phyloP scores from a whole-genome alignment of 441 rosid genomes.

The Populus hybrid region DNA sequence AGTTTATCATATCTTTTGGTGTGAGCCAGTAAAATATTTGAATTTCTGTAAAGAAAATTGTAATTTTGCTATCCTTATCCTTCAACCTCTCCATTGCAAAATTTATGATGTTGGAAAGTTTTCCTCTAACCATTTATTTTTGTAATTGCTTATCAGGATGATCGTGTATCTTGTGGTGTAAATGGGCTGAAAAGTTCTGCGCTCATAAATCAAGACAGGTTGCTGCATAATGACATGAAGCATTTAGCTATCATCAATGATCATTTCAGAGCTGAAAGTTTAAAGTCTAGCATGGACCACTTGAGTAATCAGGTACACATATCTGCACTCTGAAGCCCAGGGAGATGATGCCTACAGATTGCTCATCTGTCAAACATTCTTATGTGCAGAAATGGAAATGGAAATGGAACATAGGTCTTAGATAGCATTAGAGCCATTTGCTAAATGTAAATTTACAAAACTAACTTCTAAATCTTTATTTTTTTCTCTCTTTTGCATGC shows the following conservation, averaged over 20 bases:
- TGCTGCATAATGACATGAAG: conserved; percentile 38
- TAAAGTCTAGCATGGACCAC: conserved; percentile 89
- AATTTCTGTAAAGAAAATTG: not conserved
- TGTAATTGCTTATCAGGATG: conserved; percentile 45
- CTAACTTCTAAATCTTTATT: not conserved
- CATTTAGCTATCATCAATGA: conserved; percentile 52
- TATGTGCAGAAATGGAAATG: conserved; percentile 10
- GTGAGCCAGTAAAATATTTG: not conserved
- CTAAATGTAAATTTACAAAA: not conserved
- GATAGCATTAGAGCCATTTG: not conserved
- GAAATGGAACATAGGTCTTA: not conserved
- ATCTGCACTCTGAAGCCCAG: conserved; percentile 5
- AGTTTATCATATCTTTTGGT: not conserved
- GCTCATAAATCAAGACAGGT: conserved; percentile 35
- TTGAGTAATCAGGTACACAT: conserved; percentile 71
- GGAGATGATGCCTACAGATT: not conserved
- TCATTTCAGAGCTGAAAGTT: conserved; percentile 59
- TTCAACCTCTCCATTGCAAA: not conserved
- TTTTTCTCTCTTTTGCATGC: conserved; percentile 17
- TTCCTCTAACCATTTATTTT: conserved; percentile 19
- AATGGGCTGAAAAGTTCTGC: conserved; percentile 41
- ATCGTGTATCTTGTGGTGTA: conserved; percentile 29
- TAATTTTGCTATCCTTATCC: not conserved
- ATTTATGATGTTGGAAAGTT: not conserved
- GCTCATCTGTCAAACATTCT: not conserved